These are phyloP conservation scores for Asterochloris sp. DNA, from an alignment of 139 green algal species.

Conservation along the genomic window DNA sequence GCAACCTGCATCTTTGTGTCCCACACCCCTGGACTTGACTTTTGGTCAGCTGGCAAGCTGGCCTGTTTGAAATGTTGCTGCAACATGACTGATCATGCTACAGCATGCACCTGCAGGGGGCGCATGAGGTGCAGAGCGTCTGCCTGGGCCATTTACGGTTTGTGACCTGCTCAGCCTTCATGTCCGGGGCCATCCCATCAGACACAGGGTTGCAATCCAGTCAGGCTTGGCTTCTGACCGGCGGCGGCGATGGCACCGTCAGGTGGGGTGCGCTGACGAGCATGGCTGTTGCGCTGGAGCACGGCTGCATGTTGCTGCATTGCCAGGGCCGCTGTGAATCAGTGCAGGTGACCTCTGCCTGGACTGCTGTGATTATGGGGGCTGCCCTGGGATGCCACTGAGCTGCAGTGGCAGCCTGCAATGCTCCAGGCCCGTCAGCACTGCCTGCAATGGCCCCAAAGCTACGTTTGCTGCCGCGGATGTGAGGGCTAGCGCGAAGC, in stretches of 20 bases:
- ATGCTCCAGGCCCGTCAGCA: too few species aligned
- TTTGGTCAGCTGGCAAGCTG: not conserved
- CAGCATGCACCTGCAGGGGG: slow-evolving; percentile 30
- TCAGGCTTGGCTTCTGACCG: slow-evolving; percentile 46
- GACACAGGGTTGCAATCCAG: not conserved
- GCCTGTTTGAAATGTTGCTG: not conserved
- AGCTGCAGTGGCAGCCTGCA: too few species aligned
- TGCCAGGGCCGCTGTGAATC: not conserved
- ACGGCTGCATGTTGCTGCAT: not conserved
- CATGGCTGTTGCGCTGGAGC: not conserved
- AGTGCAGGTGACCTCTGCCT: not conserved
- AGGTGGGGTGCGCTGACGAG: slow-evolving; percentile 1
- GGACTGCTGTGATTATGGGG: not conserved
- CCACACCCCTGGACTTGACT: not conserved
- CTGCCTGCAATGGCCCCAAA: too few species aligned
- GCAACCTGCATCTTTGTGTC: not conserved
- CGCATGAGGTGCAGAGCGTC: slow-evolving; percentile 78
- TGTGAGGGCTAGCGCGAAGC: too few species aligned
- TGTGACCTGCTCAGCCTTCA: slow-evolving; percentile 57
- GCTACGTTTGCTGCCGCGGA: too few species aligned
- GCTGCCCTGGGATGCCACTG: too few species aligned
- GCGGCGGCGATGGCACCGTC: slow-evolving; percentile 67
- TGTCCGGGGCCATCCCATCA: slow-evolving; percentile 9
- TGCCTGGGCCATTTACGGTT: slow-evolving; percentile 82
- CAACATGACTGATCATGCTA: not conserved